A percentile compares a stretch with the other conserved stretches of the same genome.
Conservation (phyloP, 31 red algal genomes). For the Asparagopsis taxiformis region DNA sequence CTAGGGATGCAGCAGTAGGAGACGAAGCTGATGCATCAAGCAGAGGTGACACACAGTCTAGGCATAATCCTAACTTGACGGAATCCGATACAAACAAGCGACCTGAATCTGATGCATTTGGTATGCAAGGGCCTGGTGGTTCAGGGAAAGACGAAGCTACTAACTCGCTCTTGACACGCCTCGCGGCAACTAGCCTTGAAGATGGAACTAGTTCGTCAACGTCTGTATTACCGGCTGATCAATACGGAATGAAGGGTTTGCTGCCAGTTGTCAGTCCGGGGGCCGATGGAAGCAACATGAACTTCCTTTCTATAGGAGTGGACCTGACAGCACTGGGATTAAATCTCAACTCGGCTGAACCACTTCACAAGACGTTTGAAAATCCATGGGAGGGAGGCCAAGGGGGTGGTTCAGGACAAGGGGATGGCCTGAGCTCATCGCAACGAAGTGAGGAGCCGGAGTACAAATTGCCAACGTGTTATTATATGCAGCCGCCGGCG, state of each 20-base stretch:
- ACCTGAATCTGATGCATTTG: too few relatives aligned
- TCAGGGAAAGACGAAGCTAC: too few relatives aligned
- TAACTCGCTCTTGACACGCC: too few relatives aligned
- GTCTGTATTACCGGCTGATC: constrained; percentile 20
- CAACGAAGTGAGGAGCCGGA: constrained; percentile 38
- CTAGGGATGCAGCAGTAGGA: too few relatives aligned
- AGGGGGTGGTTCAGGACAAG: background rate
- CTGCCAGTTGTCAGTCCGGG: constrained; percentile 31
- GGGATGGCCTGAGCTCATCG: background rate
- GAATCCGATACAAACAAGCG: too few relatives aligned
- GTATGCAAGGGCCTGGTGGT: too few relatives aligned
- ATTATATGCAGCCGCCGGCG: constrained; percentile 76
- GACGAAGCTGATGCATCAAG: too few relatives aligned
- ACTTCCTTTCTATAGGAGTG: constrained; percentile 64
- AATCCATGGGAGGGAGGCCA: constrained; percentile 70
- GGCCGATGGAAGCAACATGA: constrained; percentile 30
- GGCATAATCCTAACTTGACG: too few relatives aligned
- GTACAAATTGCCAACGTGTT: constrained; percentile 76
- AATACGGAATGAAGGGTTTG: constrained; percentile 61
- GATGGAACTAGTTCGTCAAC: too few relatives aligned
- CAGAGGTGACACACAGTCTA: too few relatives aligned
- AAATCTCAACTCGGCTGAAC: constrained; percentile 84
- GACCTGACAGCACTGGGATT: constrained; percentile 90
- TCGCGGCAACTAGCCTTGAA: too few relatives aligned
- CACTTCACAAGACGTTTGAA: constrained; percentile 75